These are phyloP conservation scores for Trametes cingulata DNA, from an alignment of 768 basidiomycete species.

Conservation along the genomic window DNA sequence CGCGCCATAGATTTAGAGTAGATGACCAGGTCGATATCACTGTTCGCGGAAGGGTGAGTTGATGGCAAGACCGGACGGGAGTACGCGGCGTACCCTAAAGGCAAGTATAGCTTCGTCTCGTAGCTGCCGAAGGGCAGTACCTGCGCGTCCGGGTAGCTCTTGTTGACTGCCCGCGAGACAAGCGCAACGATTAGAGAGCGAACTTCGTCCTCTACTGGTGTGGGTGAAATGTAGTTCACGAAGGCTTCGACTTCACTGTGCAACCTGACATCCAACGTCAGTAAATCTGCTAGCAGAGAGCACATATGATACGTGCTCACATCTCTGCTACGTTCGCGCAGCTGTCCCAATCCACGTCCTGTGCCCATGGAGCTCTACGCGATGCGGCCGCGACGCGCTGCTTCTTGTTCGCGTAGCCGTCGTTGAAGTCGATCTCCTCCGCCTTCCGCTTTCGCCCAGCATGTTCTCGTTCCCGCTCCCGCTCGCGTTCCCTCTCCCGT, in stretches of 20 bases:
- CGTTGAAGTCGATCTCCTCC: constrained; percentile 48
- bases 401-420: constrained; percentile 54
- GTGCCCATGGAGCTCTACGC: constrained; percentile 65
- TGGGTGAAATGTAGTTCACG: constrained; percentile 84
- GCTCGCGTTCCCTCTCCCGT: background rate
- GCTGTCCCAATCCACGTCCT: constrained; percentile 65
- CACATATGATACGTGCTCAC: constrained; percentile 45
- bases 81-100: constrained; percentile 67
- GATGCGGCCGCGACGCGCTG: constrained; percentile 52
- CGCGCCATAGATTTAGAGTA: constrained; percentile 75
- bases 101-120: constrained; percentile 91
- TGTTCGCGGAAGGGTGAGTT: constrained; percentile 32
- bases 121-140: constrained; percentile 91
- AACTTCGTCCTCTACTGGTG: constrained; percentile 81
- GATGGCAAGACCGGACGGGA: background rate
- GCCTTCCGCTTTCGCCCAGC: constrained; percentile 48
- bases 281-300: background rate
- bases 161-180: constrained; percentile 64
- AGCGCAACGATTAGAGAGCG: constrained; percentile 70
- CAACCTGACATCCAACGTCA: constrained; percentile 51
- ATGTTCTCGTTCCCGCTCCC: constrained; percentile 9
- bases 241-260: constrained; percentile 87
- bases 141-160: constrained; percentile 75
- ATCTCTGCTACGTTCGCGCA: constrained; percentile 83
- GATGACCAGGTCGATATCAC: constrained; percentile 95